These are phyloP conservation scores for Pseudogymnoascus sp. DNA, from an alignment of 2,329 filamentous ascomycete species.

Conservation along the genomic window DNA sequence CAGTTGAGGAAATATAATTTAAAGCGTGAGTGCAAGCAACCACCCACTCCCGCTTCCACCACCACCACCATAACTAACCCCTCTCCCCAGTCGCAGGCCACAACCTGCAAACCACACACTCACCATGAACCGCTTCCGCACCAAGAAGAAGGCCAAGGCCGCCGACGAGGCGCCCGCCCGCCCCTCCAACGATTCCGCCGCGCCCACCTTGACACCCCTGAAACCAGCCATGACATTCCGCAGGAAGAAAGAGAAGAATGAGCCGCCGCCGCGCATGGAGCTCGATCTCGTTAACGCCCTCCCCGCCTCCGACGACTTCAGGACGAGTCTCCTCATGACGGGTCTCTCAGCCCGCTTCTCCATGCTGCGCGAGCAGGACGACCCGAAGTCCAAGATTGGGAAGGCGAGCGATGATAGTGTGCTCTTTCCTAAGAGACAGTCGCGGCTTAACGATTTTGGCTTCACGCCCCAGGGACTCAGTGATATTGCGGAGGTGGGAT, in stretches of 20 bases:
- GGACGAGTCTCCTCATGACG: conserved; percentile 92
- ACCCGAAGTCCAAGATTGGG: conserved; percentile 77
- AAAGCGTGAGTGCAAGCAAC: background rate
- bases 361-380: conserved; percentile 91
- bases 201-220: conserved; percentile 20
- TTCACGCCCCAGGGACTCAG: conserved; percentile 45
- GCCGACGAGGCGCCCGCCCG: conserved; percentile 27
- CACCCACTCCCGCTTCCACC: background rate
- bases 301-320: conserved; percentile 79
- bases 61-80: background rate
- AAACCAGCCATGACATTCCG: conserved; percentile 46
- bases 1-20: background rate
- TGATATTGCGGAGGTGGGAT: conserved; percentile 88
- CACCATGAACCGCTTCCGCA: conserved; percentile 69
- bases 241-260: conserved; percentile 40
- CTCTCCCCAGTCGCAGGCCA: background rate
- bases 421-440: conserved; percentile 71
- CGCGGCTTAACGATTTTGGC: conserved; percentile 61
- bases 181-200: conserved; percentile 47
- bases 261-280: conserved; percentile 50
- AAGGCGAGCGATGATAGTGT: conserved; percentile 96
- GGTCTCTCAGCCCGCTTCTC: conserved; percentile 92
- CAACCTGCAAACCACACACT: background rate
- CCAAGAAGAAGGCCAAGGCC: conserved; percentile 61
- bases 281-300: conserved; percentile 67